These are phyloP conservation scores for Cyphellophora attinorum DNA, from an alignment of 2,329 filamentous ascomycete genomes.

Conservation along the genomic window DNA sequence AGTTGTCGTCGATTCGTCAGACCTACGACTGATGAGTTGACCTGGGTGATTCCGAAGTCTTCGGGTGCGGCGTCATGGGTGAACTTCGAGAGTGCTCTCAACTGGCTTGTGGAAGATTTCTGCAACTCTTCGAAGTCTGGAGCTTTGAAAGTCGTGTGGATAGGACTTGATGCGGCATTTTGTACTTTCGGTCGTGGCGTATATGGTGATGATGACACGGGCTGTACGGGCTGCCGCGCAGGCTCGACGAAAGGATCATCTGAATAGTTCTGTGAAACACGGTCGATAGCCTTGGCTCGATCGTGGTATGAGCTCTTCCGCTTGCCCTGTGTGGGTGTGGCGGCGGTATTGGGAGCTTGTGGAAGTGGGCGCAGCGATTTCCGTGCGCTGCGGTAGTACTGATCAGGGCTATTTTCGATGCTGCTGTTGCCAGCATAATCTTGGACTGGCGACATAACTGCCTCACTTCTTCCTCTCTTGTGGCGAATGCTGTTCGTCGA, in stretches of 20 bases:
- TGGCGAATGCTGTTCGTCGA: conserved; percentile 40
- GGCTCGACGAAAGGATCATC: conserved; percentile 34
- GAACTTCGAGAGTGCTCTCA: conserved; percentile 76
- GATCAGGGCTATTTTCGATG: conserved; percentile 43
- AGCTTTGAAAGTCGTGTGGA: conserved; percentile 42
- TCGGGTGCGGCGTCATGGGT: conserved; percentile 66
- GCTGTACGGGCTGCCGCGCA: too few species aligned
- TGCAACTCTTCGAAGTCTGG: conserved; percentile 75
- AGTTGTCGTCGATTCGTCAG: conserved; percentile 74
- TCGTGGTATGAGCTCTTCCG: conserved; percentile 28
- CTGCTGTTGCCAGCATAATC: conserved; percentile 34
- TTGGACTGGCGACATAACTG: conserved; percentile 43
- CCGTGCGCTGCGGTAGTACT: conserved; percentile 61
- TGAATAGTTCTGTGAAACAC: conserved; percentile 45
- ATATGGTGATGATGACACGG: conserved; percentile 30
- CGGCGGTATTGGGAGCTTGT: conserved; percentile 49
- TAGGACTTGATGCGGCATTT: conserved; percentile 19
- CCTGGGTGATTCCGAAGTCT: conserved; percentile 69
- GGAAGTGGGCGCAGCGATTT: conserved; percentile 68
- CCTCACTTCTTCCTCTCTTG: conserved; percentile 68
- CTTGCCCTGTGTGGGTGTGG: conserved; percentile 23
- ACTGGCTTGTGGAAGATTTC: conserved; percentile 79
- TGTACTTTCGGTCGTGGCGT: conserved; percentile 28
- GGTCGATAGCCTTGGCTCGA: conserved; percentile 57
- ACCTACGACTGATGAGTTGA: conserved; percentile 78